Evolutionary conservation across 768 basidiomycete species (phyloP).

Genomic region (Sarcodon sp.): DNA sequence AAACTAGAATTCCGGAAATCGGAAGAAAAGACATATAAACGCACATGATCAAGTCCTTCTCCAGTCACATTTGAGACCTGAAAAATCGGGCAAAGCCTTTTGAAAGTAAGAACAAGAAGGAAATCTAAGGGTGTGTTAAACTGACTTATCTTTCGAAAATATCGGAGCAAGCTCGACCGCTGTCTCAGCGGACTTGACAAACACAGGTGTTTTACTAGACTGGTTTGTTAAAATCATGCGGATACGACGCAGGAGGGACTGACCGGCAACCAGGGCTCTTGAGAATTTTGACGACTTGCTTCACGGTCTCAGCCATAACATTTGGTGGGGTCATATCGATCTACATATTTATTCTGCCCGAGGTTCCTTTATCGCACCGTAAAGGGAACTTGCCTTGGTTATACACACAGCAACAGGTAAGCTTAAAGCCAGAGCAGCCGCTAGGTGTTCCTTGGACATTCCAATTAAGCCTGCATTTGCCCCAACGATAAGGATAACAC

Average conservation of each 20-base stretch:
- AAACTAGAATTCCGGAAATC: background rate
- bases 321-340: constrained; percentile 97
- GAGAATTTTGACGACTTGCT: constrained; percentile 87
- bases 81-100: constrained; percentile 82
- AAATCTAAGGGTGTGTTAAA: background rate
- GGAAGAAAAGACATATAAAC: constrained; percentile 8
- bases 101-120: background rate
- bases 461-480: constrained; percentile 87
- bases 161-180: constrained; percentile 68
- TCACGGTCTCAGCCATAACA: constrained; percentile 81
- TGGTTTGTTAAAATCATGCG: background rate
- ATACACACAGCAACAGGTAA: constrained; percentile 91
- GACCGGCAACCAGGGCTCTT: constrained; percentile 88
- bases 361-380: constrained; percentile 1
- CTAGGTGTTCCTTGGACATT: constrained; percentile 94
- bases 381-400: constrained; percentile 57
- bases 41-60: constrained; percentile 70
- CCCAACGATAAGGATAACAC: constrained; percentile 87
- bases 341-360: constrained; percentile 19
- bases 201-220: constrained; percentile 66
- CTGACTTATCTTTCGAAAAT: constrained; percentile 64
- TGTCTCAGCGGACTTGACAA: constrained; percentile 70
- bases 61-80: constrained; percentile 92
- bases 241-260: constrained; percentile 8
- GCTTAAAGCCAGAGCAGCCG: constrained; percentile 85